Evolutionary conservation across 352 stramenopile genomes (phyloP).

Genomic region (Pythium dissimile): DNA sequence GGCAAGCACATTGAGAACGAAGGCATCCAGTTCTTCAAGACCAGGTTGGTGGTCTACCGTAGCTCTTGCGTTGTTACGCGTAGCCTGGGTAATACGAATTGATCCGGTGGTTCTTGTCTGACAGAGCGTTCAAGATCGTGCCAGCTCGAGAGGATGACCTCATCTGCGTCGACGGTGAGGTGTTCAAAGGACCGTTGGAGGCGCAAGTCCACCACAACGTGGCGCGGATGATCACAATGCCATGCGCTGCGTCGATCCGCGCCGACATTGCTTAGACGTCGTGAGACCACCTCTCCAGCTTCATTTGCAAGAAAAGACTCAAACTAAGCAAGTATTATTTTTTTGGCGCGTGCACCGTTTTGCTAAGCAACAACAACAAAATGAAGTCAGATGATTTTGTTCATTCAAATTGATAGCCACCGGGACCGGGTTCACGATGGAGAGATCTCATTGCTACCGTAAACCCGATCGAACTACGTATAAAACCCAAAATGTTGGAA

Average conservation of each 20-base stretch:
- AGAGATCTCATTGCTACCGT: no score
- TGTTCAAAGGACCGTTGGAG: slow-evolving; percentile 36
- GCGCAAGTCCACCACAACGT: slow-evolving; percentile 18
- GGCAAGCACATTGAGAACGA: slow-evolving; percentile 40
- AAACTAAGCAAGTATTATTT: no score
- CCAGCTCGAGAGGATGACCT: slow-evolving; percentile 30
- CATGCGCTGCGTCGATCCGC: not conserved
- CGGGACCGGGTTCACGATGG: no score
- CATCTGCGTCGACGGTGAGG: slow-evolving; percentile 64
- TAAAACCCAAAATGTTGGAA: not conserved
- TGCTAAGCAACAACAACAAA: no score
- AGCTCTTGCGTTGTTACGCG: not conserved
- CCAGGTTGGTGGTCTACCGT: slow-evolving; percentile 32
- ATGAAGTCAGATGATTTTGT: no score
- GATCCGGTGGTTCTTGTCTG: no score
- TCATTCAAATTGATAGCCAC: no score
- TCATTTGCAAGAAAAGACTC: no score
- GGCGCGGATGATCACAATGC: slow-evolving; percentile 12
- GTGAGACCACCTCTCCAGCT: no score
- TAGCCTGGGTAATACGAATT: no score
- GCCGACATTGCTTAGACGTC: not conserved
- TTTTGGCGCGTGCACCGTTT: no score
- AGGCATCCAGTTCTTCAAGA: slow-evolving; percentile 51
- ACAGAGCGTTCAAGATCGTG: slow-evolving; percentile 47
- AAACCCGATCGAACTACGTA: no score